These are phyloP conservation scores for Hymenoscyphus linearis DNA, from an alignment of 2,329 filamentous ascomycete species.

Conservation along the genomic window DNA sequence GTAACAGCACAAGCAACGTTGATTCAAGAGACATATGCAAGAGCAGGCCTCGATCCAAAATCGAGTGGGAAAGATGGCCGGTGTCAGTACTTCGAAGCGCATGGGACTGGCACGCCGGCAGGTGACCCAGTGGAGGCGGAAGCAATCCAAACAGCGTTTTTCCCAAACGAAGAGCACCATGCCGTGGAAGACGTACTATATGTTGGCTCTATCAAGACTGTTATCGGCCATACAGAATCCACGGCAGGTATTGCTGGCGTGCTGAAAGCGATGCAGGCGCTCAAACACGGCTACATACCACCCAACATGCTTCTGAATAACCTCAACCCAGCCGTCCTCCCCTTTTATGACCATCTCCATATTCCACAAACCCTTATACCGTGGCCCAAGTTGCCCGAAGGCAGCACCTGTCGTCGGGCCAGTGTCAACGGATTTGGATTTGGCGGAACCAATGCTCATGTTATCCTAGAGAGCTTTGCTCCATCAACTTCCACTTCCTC, in stretches of 20 bases:
- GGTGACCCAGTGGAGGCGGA: slow-evolving; percentile 19
- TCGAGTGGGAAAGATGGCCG: no score
- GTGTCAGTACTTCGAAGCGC: slow-evolving; percentile 7
- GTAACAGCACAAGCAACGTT: slow-evolving; percentile 35
- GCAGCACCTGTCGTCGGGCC: no score
- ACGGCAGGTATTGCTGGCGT: slow-evolving; percentile 22
- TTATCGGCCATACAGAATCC: slow-evolving; percentile 28
- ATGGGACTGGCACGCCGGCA: slow-evolving; percentile 18
- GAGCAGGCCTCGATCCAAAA: slow-evolving; percentile 10
- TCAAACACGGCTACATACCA: slow-evolving; percentile 14
- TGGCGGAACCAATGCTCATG: background rate
- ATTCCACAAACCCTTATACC: no score
- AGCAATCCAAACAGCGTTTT: slow-evolving; percentile 4
- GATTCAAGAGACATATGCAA: slow-evolving; percentile 14
- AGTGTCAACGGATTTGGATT: background rate
- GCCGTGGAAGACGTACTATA: background rate
- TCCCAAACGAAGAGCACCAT: no score
- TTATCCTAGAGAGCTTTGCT: background rate
- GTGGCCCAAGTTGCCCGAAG: no score
- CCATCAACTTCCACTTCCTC: no score
- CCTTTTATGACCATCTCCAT: no score
- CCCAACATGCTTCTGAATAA: slow-evolving; percentile 16
- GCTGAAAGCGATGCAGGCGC: slow-evolving; percentile 24
- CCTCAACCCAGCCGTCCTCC: background rate
- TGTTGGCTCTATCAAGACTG: slow-evolving; percentile 23